Evolutionary conservation across 257 asterid species (phyloP), one percentile per base, ranked within the genome.

Genomic region (Asclepias syriaca): DNA sequence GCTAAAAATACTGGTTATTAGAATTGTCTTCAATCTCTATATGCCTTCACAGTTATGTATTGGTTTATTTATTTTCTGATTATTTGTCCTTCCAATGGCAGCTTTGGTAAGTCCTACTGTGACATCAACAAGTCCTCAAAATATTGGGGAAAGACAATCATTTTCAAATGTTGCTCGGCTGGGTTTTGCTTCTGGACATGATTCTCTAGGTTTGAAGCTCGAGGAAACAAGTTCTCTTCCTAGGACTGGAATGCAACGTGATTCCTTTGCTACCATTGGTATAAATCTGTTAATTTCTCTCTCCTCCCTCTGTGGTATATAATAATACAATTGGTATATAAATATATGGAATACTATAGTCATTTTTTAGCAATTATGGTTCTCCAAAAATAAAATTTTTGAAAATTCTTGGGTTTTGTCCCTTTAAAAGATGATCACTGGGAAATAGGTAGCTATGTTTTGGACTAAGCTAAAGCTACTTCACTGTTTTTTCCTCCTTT

Each of bases 161-260:
- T 93, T 93, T 79, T 91, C 96, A 72, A 84, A 79, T 65, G 97
- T 93, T 68, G 92, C 98, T 11, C 85, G 89, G 90, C 89, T 93
- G 66, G 98, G 98, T 78, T 93, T 86, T 85, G 98, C 98, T 45
- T 90, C 98, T 50, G 97, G 87, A 46, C 87, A 86, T 79, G 97
- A 89, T 84, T 89, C 97, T 57, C 98, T 94, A 57, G 77, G 84
- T 55, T 71, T 87, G 77, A 87, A 75, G 71, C 34, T 54, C 6
- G 91, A 77, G 22, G 90, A 81, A 57, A 59, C 71, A 72, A 76
- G 66, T 61, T 65, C 82, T 43, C 51, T 77, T 45, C 70, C 84
- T 15, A 77, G 48, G 67, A 77, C 2, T 19, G 88, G 73, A 70
- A 32, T 54, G 6, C 55, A 83, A 40, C 73, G 51, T 13, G 85